Base-by-base conservation (phyloP, 306 rosid genomes). In the Castanospermum australe region DNA sequence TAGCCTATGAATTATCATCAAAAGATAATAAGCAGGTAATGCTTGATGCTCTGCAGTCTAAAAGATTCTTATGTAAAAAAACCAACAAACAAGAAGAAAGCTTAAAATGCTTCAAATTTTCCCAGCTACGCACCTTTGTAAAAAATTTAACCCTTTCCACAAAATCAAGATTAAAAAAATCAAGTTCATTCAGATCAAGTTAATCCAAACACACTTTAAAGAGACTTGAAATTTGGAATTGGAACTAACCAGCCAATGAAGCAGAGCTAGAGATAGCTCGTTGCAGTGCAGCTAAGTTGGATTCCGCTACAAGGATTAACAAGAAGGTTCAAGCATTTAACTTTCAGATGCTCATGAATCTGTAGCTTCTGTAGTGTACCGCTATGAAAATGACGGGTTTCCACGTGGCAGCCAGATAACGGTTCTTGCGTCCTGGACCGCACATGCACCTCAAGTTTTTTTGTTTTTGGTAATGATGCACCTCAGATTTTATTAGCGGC, bases 201-300 rank as follows among this genome's bases (percentile, higher is more conserved):
- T n/a, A n/a, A n/a, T n/a, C n/a, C n/a, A n/a, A n/a, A n/a, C n/a
- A n/a, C n/a, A n/a, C n/a, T n/a, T n/a, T n/a, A n/a, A n/a, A n/a
- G n/a, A n/a, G n/a, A n/a, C n/a, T n/a, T n/a, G n/a, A n/a, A 81
- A 47, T 32, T 42, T 47, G 72, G 68, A 68, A 67, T 0, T 70
- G 39, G 54, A 69, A 80, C 54, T 67, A 33, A 70, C 69, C 70
- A 50, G 74, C 75, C 2, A 44, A 51, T 52, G 68, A 35, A 73
- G 85, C 66, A 62, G 28, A 54, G 1, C 17, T 20, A 18, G 33
- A 32, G 50, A 47, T 14, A 44, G 7, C 4, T 57, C 4, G 54
- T 20, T 44, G 8, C 17, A 60, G 47, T 25, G 20, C 38, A 41
- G 2, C 0, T 2, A 24, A 65, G 76, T 55, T 65, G 44, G 54